These are phyloP conservation scores for Aspergillus baeticus DNA, from an alignment of 495 filamentous ascomycete species.

Conservation along the genomic window DNA sequence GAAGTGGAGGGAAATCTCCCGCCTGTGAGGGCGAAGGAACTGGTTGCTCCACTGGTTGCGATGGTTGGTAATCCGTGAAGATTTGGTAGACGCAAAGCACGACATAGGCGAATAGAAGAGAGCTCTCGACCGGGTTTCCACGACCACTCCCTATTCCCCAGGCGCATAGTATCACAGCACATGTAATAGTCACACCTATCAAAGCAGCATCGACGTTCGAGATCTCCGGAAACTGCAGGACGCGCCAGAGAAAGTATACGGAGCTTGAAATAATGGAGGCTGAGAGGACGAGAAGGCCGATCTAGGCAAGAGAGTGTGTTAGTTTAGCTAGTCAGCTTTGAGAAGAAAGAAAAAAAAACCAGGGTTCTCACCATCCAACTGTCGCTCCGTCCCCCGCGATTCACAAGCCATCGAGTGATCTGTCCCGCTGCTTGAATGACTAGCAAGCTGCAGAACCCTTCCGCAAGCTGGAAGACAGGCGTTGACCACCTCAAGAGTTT, in stretches of 20 bases:
- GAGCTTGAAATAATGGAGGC: conserved; percentile 89
- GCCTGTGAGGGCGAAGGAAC: conserved; percentile 51
- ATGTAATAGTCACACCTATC: conserved; percentile 88
- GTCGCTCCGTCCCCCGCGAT: conserved; percentile 80
- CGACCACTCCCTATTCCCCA: conserved; percentile 94
- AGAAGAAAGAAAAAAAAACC: conserved; percentile 2
- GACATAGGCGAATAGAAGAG: conserved; percentile 92
- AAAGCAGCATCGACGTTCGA: conserved; percentile 90
- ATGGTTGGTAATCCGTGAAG: conserved; percentile 95
- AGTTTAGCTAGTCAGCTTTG: conserved; percentile 5
- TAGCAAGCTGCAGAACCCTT: conserved; percentile 93
- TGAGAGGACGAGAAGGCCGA: conserved; percentile 81
- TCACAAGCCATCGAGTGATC: conserved; percentile 94
- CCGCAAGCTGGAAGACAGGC: conserved; percentile 90
- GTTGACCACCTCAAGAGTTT: conserved; percentile 86
- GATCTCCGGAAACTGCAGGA: conserved; percentile 89
- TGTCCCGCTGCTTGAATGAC: conserved; percentile 95
- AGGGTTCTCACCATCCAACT: conserved; percentile 82
- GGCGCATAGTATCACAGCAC: conserved; percentile 84
- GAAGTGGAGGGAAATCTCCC: conserved; percentile 89
- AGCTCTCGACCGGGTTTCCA: conserved; percentile 94
- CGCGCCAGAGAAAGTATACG: conserved; percentile 94
- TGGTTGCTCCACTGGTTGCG: conserved; percentile 52
- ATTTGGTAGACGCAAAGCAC: conserved; percentile 98
- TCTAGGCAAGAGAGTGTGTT: conserved; percentile 52